Evolutionary conservation across 2,329 filamentous ascomycete genomes (phyloP).

Genomic region (Paramyrothecium sp.): DNA sequence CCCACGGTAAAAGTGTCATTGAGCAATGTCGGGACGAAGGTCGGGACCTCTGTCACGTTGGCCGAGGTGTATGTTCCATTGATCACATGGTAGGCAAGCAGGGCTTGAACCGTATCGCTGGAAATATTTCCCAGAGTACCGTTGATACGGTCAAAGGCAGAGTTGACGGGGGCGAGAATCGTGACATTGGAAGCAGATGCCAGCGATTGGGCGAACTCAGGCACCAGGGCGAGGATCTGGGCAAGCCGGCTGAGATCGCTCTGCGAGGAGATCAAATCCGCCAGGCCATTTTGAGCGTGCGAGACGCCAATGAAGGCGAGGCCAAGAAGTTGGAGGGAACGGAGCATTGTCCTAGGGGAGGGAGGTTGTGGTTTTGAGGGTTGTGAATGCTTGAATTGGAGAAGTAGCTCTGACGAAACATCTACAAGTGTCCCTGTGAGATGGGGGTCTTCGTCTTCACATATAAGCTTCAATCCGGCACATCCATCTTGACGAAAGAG

Average conservation of each 20-base stretch:
- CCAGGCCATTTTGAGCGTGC: not conserved
- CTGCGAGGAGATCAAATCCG: not conserved
- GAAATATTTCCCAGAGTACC: constrained; percentile 34
- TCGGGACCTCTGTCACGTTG: constrained; percentile 22
- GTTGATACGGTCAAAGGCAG: not conserved
- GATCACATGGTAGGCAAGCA: constrained; percentile 60
- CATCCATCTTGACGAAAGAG: too few relatives aligned
- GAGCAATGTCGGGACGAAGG: constrained; percentile 41
- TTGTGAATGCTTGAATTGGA: not conserved
- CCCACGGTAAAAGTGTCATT: constrained; percentile 35
- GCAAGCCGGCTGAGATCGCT: not conserved
- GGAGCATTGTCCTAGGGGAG: not conserved
- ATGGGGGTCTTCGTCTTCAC: too few relatives aligned
- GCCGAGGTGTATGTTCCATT: constrained; percentile 39
- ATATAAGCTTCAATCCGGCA: too few relatives aligned
- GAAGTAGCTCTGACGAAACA: too few relatives aligned
- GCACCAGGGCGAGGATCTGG: not conserved
- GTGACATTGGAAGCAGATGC: not conserved
- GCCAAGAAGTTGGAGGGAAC: too few relatives aligned
- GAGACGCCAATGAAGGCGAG: not conserved
- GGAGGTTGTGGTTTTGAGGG: not conserved
- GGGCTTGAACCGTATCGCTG: constrained; percentile 33
- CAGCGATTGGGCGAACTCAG: not conserved
- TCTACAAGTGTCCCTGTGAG: too few relatives aligned
- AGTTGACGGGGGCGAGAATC: not conserved